Percentiles rank a stretch among this genome's conserved stretches.
These are phyloP conservation scores for Dioscorea cayenensis DNA, from an alignment of 116 monocot species.

Conservation along the genomic window DNA sequence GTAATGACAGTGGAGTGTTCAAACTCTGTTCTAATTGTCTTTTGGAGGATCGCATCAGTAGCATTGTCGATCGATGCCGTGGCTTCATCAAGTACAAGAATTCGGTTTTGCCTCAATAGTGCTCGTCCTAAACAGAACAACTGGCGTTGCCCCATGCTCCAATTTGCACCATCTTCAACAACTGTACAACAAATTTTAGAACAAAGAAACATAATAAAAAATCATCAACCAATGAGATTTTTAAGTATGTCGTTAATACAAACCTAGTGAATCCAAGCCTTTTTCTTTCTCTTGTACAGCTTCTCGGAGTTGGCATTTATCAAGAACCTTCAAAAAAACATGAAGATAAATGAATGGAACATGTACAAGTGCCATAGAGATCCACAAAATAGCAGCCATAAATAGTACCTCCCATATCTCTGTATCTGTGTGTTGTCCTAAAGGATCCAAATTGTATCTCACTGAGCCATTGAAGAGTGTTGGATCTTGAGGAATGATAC, in stretches of 20 bases:
- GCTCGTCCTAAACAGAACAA: constrained; percentile 70
- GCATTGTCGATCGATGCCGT: constrained; percentile 79
- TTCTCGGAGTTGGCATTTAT: constrained; percentile 68
- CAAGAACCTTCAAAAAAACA: constrained; percentile 33
- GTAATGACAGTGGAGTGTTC: constrained; percentile 53
- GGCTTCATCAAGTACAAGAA: constrained; percentile 72
- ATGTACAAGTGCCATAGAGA: neutral
- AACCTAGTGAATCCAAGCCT: constrained; percentile 60
- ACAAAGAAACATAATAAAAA: neutral
- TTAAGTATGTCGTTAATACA: constrained; percentile 29
- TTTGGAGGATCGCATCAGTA: constrained; percentile 65
- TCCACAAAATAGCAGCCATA: neutral
- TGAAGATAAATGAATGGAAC: neutral
- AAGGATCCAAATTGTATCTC: constrained; percentile 38
- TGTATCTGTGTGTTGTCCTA: constrained; percentile 23
- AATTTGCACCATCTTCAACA: constrained; percentile 68
- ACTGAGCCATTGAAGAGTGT: constrained; percentile 35
- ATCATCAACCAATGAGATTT: neutral
- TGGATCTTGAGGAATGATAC: constrained; percentile 44
- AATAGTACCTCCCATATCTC: constrained; percentile 35
- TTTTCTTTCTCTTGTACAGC: constrained; percentile 49
- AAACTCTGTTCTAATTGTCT: constrained; percentile 62
- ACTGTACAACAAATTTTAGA: constrained; percentile 18
- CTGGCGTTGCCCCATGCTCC: constrained; percentile 77
- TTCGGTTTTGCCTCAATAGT: constrained; percentile 41